These are phyloP conservation scores for Diplocarpon mali DNA, from an alignment of 2,329 filamentous ascomycete species.

Conservation along the genomic window DNA sequence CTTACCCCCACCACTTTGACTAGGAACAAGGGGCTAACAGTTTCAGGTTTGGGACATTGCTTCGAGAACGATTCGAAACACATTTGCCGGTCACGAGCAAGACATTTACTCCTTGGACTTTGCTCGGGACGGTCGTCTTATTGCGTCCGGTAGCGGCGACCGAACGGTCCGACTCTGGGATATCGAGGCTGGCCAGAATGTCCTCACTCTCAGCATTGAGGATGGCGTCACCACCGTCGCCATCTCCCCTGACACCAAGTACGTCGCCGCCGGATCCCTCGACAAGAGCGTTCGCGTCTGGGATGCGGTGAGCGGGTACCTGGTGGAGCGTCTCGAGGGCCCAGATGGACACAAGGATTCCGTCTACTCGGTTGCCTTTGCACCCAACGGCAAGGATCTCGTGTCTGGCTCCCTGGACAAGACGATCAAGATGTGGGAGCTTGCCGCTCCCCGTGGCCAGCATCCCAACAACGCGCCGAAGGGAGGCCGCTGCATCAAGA, in stretches of 20 bases:
- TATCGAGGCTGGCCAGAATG: slow-evolving; percentile 71
- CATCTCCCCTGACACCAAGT: slow-evolving; percentile 90
- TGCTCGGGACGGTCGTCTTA: slow-evolving; percentile 82
- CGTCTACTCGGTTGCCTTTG: slow-evolving; percentile 93
- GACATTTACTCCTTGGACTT: slow-evolving; percentile 98
- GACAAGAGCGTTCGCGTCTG: slow-evolving; percentile 98
- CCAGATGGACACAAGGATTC: slow-evolving; percentile 93
- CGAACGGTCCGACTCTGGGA: slow-evolving; percentile 94
- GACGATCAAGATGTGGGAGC: slow-evolving; percentile 99
- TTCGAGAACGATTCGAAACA: slow-evolving; percentile 72
- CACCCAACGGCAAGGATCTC: slow-evolving; percentile 82
- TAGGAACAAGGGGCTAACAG: slow-evolving; percentile 10
- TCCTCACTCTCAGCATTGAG: slow-evolving; percentile 82
- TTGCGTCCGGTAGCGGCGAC: slow-evolving; percentile 91
- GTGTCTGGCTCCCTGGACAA: slow-evolving; percentile 93
- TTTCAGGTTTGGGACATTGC: slow-evolving; percentile 90
- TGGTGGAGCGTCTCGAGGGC: slow-evolving; percentile 85
- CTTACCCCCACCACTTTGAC: not conserved
- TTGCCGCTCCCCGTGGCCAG: slow-evolving; percentile 59
- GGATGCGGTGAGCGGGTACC: slow-evolving; percentile 77
- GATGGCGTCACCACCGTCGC: slow-evolving; percentile 96
- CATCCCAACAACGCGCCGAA: slow-evolving; percentile 58
- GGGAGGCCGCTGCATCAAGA: slow-evolving; percentile 88
- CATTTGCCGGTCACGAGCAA: slow-evolving; percentile 94
- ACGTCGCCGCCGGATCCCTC: slow-evolving; percentile 85